Evolutionary conservation across 176 grass and related monocot genomes (phyloP).

Genomic region (Carex pumila): DNA sequence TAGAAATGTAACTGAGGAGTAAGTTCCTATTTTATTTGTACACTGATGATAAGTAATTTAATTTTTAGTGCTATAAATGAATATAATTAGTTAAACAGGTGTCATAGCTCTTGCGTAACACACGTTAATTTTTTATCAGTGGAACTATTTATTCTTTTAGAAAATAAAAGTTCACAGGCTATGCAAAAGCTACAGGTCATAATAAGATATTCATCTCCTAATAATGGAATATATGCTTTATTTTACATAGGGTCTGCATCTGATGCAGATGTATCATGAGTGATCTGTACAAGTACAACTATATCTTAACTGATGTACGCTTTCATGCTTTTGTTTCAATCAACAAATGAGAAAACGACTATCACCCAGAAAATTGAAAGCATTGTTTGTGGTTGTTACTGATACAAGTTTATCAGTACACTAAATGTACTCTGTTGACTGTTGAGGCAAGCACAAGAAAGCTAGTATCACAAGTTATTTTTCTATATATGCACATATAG

Average conservation of each 20-base stretch:
- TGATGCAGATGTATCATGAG: not conserved
- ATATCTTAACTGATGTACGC: not conserved
- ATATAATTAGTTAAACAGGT: not conserved
- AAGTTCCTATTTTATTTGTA: conserved; percentile 11
- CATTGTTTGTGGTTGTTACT: not conserved
- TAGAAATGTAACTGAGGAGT: conserved; percentile 53
- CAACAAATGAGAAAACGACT: not conserved
- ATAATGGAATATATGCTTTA: not conserved
- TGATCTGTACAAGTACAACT: not conserved
- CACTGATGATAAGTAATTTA: not conserved
- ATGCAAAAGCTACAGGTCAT: not conserved
- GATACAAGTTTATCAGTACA: not conserved
- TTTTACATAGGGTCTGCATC: not conserved
- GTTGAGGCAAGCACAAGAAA: not conserved
- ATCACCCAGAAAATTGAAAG: not conserved
- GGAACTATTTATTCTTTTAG: not conserved
- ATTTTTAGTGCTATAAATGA: not conserved
- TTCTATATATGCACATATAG: not conserved
- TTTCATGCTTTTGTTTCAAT: not conserved
- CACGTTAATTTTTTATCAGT: not conserved
- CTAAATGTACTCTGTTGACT: not conserved
- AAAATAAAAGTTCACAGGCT: not conserved
- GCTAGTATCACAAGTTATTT: conserved; percentile 1
- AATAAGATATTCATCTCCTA: not conserved
- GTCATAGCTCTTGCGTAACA: not conserved